Conservation (phyloP, 2,329 filamentous ascomycete genomes). For the Onygena corvina region DNA sequence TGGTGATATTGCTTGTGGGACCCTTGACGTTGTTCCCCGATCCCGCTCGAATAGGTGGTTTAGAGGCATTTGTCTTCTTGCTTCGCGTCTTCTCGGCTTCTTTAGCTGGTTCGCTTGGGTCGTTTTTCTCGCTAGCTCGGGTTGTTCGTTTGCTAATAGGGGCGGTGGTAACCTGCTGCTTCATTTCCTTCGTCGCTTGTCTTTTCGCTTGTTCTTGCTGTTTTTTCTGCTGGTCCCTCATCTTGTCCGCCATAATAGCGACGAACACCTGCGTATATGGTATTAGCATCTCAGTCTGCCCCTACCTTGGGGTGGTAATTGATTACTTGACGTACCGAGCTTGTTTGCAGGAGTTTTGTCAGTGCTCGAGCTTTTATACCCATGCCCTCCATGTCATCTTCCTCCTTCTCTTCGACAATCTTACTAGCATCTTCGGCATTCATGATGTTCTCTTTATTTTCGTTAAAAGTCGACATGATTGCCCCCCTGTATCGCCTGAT, state of each 20-base stretch:
- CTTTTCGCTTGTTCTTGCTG: constrained; percentile 34
- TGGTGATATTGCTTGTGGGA: constrained; percentile 39
- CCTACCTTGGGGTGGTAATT: no score
- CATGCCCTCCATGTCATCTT: constrained; percentile 30
- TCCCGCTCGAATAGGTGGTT: constrained; percentile 21
- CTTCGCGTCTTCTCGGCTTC: background rate
- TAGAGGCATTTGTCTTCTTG: constrained; percentile 10
- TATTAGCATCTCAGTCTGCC: background rate
- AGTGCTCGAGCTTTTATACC: constrained; percentile 35
- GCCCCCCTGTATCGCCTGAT: background rate
- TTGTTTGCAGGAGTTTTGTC: constrained; percentile 36
- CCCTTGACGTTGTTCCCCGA: constrained; percentile 21
- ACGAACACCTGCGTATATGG: constrained; percentile 32
- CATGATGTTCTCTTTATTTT: constrained; percentile 4
- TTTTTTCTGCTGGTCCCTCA: constrained; percentile 34
- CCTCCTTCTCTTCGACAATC: constrained; percentile 16
- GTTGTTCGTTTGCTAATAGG: constrained; percentile 22
- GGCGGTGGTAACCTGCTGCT: constrained; percentile 15
- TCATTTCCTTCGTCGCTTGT: constrained; percentile 27
- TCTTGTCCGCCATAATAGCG: constrained; percentile 40
- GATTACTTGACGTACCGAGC: constrained; percentile 27
- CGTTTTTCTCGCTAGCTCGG: constrained; percentile 22
- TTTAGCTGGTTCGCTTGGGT: constrained; percentile 15
- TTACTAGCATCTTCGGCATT: background rate
- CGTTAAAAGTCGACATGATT: background rate